Percentiles rank a stretch among this genome's conserved stretches.
Evolutionary conservation across 2,329 filamentous ascomycete species (phyloP).

Genomic region (Ceratocystis variospora): DNA sequence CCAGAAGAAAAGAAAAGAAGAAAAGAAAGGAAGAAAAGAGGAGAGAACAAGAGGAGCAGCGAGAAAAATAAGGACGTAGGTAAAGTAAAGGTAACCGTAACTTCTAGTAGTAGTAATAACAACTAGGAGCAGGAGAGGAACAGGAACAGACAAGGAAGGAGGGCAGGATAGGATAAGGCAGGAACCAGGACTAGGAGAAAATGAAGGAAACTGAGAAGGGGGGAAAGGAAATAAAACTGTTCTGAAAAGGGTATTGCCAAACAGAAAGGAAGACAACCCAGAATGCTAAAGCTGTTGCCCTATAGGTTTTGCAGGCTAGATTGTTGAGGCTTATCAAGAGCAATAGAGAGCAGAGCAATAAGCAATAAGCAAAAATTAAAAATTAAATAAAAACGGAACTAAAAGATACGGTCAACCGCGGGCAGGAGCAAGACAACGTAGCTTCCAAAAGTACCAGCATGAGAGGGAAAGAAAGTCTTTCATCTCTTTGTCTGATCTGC

Average conservation of each 20-base stretch:
- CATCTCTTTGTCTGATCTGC: too few species aligned
- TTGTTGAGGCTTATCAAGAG: not conserved
- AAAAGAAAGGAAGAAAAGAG: not conserved
- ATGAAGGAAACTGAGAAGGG: conserved; percentile 8
- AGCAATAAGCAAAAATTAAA: not conserved
- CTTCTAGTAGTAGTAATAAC: not conserved
- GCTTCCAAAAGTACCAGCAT: too few species aligned
- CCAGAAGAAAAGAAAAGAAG: not conserved
- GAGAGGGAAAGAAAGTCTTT: too few species aligned
- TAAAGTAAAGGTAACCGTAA: not conserved
- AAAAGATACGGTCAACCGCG: not conserved
- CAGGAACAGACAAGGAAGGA: not conserved
- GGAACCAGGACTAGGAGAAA: conserved; percentile 9
- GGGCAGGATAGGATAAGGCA: not conserved
- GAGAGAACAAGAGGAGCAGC: not conserved
- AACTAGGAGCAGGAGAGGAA: not conserved
- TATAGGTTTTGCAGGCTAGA: not conserved
- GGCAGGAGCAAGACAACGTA: not conserved
- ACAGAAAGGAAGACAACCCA: conserved; percentile 7
- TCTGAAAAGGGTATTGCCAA: not conserved
- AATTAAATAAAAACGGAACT: too few species aligned
- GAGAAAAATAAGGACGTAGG: conserved; percentile 1
- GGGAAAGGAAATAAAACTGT: conserved; percentile 7
- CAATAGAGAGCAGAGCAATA: not conserved
- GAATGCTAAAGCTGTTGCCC: not conserved